These are phyloP conservation scores for Cucurbita moschata DNA, from an alignment of 306 rosid species.

Conservation along the genomic window DNA sequence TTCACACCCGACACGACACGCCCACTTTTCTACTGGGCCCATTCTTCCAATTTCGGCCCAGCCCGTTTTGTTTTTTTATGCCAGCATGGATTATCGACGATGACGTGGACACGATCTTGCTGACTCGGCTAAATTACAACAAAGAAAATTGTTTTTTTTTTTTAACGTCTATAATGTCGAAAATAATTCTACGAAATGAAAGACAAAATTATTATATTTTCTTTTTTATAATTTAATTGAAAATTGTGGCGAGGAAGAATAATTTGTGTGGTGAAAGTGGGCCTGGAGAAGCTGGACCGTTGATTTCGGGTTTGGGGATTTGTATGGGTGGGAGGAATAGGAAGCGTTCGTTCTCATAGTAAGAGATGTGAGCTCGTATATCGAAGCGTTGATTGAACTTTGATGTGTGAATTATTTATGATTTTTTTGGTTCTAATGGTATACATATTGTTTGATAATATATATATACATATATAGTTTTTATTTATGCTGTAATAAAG, in stretches of 20 bases:
- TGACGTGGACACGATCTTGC: conserved; percentile 1
- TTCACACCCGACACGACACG: conserved; percentile 54
- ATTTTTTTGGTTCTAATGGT: no score
- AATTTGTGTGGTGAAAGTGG: not conserved
- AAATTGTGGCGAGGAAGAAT: no score
- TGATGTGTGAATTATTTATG: not conserved
- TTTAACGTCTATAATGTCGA: no score
- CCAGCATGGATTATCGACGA: not conserved
- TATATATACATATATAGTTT: no score
- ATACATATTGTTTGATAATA: no score
- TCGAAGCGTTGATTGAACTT: not conserved
- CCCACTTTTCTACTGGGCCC: conserved; percentile 22
- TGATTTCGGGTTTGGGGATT: not conserved
- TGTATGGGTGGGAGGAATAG: not conserved
- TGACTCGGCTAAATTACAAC: no score
- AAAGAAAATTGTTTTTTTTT: no score
- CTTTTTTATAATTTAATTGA: no score
- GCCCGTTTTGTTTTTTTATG: not conserved
- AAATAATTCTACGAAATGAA: no score
- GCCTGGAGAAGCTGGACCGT: not conserved
- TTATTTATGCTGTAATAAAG: no score
- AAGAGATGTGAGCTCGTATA: not conserved
- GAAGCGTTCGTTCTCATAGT: not conserved
- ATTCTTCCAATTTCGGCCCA: not conserved
- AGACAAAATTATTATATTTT: no score